A percentile compares a stretch with the other conserved stretches of the same genome.
Evolutionary conservation across 1,284 basidiomycete species (phyloP).

Genomic region (Pholiota adiposa): DNA sequence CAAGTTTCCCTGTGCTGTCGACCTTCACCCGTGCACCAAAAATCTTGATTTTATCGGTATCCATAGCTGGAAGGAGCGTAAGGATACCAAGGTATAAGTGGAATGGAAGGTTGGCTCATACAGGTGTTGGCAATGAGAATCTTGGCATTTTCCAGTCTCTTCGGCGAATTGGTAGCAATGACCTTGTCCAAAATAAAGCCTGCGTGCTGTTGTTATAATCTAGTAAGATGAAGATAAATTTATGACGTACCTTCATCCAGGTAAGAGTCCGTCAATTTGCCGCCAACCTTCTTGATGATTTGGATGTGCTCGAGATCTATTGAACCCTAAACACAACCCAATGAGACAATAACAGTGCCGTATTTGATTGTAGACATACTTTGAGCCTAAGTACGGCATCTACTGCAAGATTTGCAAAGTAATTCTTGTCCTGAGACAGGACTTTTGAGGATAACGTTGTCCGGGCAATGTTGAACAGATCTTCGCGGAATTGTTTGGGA

Average conservation of each 20-base stretch:
- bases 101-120: constrained; percentile 40
- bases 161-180: constrained; percentile 95
- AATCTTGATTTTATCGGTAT: constrained; percentile 99
- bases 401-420: constrained; percentile 98
- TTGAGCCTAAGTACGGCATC: constrained; percentile 96
- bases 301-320: constrained; percentile 99
- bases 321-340: constrained; percentile 66
- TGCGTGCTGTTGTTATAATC: constrained; percentile 29
- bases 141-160: constrained; percentile 93
- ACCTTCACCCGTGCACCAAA: constrained; percentile 97
- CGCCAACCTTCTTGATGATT: constrained; percentile 99
- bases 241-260: constrained; percentile 83
- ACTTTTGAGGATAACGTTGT: constrained; percentile 98
- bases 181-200: constrained; percentile 99
- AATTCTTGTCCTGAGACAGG: constrained; percentile 95
- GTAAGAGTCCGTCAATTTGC: constrained; percentile 98
- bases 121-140: constrained; percentile 98
- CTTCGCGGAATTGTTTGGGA: constrained; percentile 78
- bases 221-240: not conserved
- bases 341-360: constrained; percentile 10
- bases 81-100: not conserved
- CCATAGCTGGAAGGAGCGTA: constrained; percentile 77
- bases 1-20: constrained; percentile 94
- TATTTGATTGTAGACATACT: constrained; percentile 40
- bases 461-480: constrained; percentile 95